phyloP scores from a whole-genome alignment of 345 rosid species.

The Isatis tinctoria region DNA sequence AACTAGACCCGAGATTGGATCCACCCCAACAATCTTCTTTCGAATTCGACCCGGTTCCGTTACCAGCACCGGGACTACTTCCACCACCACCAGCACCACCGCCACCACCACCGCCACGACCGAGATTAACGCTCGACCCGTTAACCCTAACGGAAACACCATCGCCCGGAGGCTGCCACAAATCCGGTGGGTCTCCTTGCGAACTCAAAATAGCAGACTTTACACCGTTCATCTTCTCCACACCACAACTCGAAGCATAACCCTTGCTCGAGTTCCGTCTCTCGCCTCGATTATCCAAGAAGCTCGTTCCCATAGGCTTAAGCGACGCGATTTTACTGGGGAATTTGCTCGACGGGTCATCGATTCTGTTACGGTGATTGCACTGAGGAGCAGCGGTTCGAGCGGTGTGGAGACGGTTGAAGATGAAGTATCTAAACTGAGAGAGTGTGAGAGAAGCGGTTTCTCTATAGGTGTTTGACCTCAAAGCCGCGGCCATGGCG shows the following conservation, averaged over 20 bases:
- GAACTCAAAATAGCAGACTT: conserved; percentile 37
- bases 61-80: conserved; percentile 17
- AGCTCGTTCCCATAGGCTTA: conserved; percentile 51
- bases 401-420: conserved; percentile 53
- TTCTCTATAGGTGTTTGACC: conserved; percentile 57
- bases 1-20: conserved; percentile 76
- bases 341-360: conserved; percentile 40
- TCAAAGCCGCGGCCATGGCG: conserved; percentile 71
- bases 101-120: conserved; percentile 38
- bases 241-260: conserved; percentile 27
- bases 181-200: conserved; percentile 94
- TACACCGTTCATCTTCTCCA: conserved; percentile 23
- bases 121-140: conserved; percentile 38
- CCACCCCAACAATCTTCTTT: conserved; percentile 94
- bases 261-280: conserved; percentile 11
- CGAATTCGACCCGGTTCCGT: conserved; percentile 43
- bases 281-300: conserved; percentile 36
- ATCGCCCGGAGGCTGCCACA: conserved; percentile 97
- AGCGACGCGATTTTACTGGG: conserved; percentile 49
- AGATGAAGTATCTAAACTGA: conserved; percentile 59
- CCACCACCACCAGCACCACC: conserved; percentile 44
- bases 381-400: conserved; percentile 36
- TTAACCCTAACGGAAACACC: conserved; percentile 54
- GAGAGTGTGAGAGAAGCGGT: conserved; percentile 55
- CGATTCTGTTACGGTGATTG: conserved; percentile 41